These are phyloP conservation scores for Flaveria ramosissima DNA, from an alignment of 129 eudicot genomes.

Conservation along the genomic window DNA sequence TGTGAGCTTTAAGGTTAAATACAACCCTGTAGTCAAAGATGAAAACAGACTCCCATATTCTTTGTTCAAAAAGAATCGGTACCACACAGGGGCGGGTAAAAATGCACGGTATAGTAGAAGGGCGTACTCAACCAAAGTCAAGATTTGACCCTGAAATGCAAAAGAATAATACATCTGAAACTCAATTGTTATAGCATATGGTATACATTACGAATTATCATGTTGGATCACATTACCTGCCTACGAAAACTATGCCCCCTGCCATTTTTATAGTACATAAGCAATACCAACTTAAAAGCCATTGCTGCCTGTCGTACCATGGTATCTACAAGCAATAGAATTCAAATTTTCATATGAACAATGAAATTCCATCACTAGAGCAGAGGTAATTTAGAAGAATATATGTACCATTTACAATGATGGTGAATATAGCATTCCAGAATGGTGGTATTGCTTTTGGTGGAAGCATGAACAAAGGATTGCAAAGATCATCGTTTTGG, in stretches of 20 bases:
- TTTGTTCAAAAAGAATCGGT: conserved; percentile 71
- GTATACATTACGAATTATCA: neutral
- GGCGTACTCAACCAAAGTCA: conserved; percentile 66
- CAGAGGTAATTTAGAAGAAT: neutral
- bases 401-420: conserved; percentile 67
- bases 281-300: conserved; percentile 66
- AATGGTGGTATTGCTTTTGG: conserved; percentile 77
- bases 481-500: conserved; percentile 60
- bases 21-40: conserved; percentile 62
- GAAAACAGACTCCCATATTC: conserved; percentile 78
- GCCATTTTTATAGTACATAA: conserved; percentile 77
- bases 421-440: conserved; percentile 77
- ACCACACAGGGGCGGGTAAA: conserved; percentile 78
- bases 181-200: neutral
- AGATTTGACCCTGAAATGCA: conserved; percentile 56
- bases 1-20: conserved; percentile 67
- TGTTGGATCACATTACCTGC: conserved; percentile 51
- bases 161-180: neutral
- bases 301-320: conserved; percentile 80
- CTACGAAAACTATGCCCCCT: conserved; percentile 78
- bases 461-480: conserved; percentile 74
- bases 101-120: conserved; percentile 60
- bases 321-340: conserved; percentile 52
- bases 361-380: conserved; percentile 5
- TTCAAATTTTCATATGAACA: conserved; percentile 4